Percentiles rank a stretch among this genome's conserved stretches.
phyloP scores from a whole-genome alignment of 2,329 filamentous ascomycete species.

The Tolypocladium guangdongense region DNA sequence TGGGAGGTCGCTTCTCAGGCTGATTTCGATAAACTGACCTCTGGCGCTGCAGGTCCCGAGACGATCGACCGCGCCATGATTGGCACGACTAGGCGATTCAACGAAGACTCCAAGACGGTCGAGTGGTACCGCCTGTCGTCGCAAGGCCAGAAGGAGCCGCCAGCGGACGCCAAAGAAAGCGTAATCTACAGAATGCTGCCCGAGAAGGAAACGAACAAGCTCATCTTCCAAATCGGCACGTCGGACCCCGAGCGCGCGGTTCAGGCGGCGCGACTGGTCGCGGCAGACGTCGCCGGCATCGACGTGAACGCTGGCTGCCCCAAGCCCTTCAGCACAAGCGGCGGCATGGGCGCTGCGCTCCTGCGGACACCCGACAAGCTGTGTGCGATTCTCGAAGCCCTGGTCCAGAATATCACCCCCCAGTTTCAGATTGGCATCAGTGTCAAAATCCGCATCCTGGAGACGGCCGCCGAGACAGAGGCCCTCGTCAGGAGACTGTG shows the following conservation, averaged over 20 bases:
- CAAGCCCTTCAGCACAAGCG: conserved; percentile 87
- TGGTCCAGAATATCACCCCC: conserved; percentile 68
- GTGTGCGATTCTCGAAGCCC: conserved; percentile 67
- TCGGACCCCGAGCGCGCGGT: conserved; percentile 75
- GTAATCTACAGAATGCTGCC: conserved; percentile 81
- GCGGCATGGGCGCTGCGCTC: conserved; percentile 92
- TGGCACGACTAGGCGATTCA: conserved; percentile 68
- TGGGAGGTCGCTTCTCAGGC: not conserved
- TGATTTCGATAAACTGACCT: not conserved
- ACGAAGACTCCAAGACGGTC: conserved; percentile 65
- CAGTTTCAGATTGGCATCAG: conserved; percentile 85
- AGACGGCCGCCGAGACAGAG: conserved; percentile 65
- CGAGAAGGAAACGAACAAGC: conserved; percentile 56
- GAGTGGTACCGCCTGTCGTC: conserved; percentile 75
- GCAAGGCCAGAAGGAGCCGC: conserved; percentile 50
- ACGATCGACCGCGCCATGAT: conserved; percentile 90
- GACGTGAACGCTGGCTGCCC: conserved; percentile 98
- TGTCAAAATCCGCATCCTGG: conserved; percentile 88
- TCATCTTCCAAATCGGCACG: conserved; percentile 91
- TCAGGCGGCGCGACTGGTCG: conserved; percentile 72
- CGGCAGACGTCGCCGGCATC: conserved; percentile 80
- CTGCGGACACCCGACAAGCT: conserved; percentile 76
- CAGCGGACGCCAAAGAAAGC: conserved; percentile 45
- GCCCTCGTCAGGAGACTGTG: conserved; percentile 67
- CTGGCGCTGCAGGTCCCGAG: conserved; percentile 57